phyloP scores from a whole-genome alignment of 106 monocot genomes.

The Platanthera guangdongensis region DNA sequence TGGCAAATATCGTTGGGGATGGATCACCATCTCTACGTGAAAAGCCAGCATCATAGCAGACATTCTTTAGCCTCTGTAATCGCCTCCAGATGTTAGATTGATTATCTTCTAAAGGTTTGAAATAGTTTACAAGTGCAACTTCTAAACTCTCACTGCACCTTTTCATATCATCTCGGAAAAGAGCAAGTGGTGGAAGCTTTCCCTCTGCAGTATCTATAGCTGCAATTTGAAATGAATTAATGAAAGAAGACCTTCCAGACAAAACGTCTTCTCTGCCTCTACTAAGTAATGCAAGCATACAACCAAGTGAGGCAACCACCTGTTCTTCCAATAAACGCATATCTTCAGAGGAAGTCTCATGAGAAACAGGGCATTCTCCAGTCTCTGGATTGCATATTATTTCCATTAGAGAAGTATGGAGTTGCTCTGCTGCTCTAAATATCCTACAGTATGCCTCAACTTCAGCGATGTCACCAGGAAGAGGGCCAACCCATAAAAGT shows the following conservation, averaged over 20 bases:
- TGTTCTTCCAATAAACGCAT: conserved; percentile 69
- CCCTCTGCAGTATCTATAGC: conserved; percentile 45
- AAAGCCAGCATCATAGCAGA: conserved; percentile 92
- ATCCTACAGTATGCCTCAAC: conserved; percentile 97
- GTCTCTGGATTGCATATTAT: conserved; percentile 93
- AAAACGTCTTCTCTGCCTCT: conserved; percentile 81
- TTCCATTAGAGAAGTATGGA: conserved; percentile 71
- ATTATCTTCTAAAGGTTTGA: conserved; percentile 37
- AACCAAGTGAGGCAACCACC: conserved; percentile 70
- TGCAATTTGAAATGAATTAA: conserved; percentile 36
- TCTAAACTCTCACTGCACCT: conserved; percentile 86
- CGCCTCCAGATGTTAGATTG: conserved; percentile 61
- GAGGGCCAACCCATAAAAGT: conserved; percentile 72
- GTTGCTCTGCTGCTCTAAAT: conserved; percentile 87
- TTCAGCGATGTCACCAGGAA: conserved; percentile 96
- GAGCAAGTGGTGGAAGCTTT: conserved; percentile 80
- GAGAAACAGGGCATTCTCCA: conserved; percentile 70
- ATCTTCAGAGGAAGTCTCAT: conserved; percentile 60
- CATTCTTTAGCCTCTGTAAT: conserved; percentile 86
- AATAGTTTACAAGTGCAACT: conserved; percentile 74
- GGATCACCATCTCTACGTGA: conserved; percentile 61
- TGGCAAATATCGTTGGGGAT: conserved; percentile 68
- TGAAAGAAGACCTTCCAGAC: conserved; percentile 60
- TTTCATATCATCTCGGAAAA: conserved; percentile 91
- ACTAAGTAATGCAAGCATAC: conserved; percentile 67